phyloP scores from a whole-genome alignment of 768 basidiomycete genomes.

The Lactifluus volemus region DNA sequence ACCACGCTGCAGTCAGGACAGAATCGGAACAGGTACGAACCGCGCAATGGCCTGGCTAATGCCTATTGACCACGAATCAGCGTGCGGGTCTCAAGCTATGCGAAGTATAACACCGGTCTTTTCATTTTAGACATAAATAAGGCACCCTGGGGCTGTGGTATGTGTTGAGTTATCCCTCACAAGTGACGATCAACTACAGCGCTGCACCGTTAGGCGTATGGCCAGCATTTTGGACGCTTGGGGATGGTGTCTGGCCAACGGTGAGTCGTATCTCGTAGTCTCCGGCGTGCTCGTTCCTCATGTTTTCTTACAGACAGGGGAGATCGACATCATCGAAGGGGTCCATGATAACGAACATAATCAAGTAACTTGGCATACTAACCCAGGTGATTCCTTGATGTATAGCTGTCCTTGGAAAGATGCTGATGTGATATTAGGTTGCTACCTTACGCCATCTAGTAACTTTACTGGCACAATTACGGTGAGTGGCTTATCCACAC shows the following conservation, averaged over 20 bases:
- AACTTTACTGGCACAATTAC: conserved; percentile 58
- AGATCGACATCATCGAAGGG: conserved; percentile 80
- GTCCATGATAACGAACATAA: conserved; percentile 81
- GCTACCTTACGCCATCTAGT: conserved; percentile 43
- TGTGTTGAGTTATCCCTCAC: conserved; percentile 20
- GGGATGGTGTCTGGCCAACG: conserved; percentile 51
- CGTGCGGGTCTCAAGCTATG: conserved; percentile 65
- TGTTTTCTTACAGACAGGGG: conserved; percentile 45
- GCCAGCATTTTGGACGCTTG: conserved; percentile 77
- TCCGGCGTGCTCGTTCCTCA: conserved; percentile 3
- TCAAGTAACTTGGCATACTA: conserved; percentile 76
- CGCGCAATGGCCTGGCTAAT: not conserved
- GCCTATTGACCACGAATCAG: conserved; percentile 29
- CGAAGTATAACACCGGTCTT: conserved; percentile 63
- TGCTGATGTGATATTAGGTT: conserved; percentile 34
- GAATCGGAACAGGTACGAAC: conserved; percentile 51
- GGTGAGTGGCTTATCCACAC: conserved; percentile 31
- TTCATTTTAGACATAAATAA: conserved; percentile 77
- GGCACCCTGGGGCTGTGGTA: conserved; percentile 88
- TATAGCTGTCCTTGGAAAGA: not conserved
- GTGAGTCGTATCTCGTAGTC: conserved; percentile 31
- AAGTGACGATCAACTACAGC: not conserved
- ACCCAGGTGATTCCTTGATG: conserved; percentile 35
- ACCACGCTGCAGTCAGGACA: conserved; percentile 44
- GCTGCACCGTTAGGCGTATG: conserved; percentile 47